Base-by-base conservation (phyloP, 495 filamentous ascomycete species). In the Aspergillus biplanus region DNA sequence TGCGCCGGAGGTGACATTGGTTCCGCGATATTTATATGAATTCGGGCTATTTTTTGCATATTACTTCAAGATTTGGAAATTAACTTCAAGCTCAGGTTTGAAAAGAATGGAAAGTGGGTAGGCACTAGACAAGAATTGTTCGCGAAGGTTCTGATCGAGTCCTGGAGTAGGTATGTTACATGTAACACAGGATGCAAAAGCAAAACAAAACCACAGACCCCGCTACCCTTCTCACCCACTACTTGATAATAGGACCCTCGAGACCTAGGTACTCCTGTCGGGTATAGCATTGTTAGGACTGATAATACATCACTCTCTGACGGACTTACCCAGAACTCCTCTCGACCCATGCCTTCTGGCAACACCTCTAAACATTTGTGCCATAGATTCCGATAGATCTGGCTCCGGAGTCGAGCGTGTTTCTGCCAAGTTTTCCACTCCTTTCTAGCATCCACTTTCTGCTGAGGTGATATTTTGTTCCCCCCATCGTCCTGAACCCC, bases 361-460 rank as follows among this genome's bases (percentile, higher is more conserved):
- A 86, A 63, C 34, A 77, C 71, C 53, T 82, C 82, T 48, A 79
- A 78, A 62, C 75, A 78, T 55, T 66, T 71, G n/a, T 57, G 70
- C 83, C 83, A 86, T 27, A 87, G 53, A 42, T 83, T 79, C 44
- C 75, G 67, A 69, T 79, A 86, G 12, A 87, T 84, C 53, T 73
- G 79, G 69, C 77, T 77, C 58, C 88, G 80, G 27, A 63, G 60
- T 27, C 55, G 69, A 37, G 74, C 80, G 52, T 79, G 79, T 35
- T 59, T 73, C 56, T 73, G 71, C 88, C 87, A 90, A 49, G 73
- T 67, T 56, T 75, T 78, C 76, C 77, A 85, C 52, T 84, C 80
- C 49, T 64, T 68, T 53, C 86, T 80, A 18, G 83, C 76, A 15
- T 67, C 65, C 52, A 76, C 77, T 59, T 76, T 74, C 65, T 87